Evolutionary conservation across 2,329 filamentous ascomycete genomes (phyloP).

Genomic region (Fusarium sp.): DNA sequence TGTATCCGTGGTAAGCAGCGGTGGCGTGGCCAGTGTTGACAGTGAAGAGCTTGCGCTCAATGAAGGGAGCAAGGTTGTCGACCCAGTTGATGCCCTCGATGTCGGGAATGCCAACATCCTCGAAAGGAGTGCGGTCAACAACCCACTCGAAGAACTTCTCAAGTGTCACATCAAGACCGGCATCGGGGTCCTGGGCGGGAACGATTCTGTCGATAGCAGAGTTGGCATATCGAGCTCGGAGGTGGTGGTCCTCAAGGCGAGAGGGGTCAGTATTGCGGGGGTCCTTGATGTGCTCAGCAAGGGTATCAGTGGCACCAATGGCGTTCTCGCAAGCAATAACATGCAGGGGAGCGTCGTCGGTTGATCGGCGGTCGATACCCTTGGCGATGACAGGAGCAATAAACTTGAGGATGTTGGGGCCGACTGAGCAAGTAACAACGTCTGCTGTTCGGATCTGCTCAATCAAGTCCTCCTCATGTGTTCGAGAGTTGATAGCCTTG

Average conservation of each 20-base stretch:
- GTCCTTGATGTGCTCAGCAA: slow-evolving; percentile 84
- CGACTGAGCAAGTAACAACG: slow-evolving; percentile 95
- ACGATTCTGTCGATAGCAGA: slow-evolving; percentile 99
- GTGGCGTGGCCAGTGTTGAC: slow-evolving; percentile 99
- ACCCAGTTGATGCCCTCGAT: slow-evolving; percentile 96
- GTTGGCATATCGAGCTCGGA: slow-evolving; percentile 92
- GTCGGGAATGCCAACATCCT: slow-evolving; percentile 73
- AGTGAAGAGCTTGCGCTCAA: slow-evolving; percentile 99
- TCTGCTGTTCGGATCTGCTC: slow-evolving; percentile 90
- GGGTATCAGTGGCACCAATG: slow-evolving; percentile 92
- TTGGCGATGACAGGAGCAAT: slow-evolving; percentile 96
- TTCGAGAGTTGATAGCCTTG: slow-evolving; percentile 95
- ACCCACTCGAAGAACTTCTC: slow-evolving; percentile 99
- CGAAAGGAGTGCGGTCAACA: slow-evolving; percentile 89
- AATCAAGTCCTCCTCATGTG: slow-evolving; percentile 84
- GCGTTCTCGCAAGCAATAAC: slow-evolving; percentile 99
- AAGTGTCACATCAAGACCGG: slow-evolving; percentile 91
- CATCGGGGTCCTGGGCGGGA: slow-evolving; percentile 84
- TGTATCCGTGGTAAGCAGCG: slow-evolving; percentile 94
- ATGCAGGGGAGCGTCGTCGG: slow-evolving; percentile 76
- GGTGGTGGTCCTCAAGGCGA: slow-evolving; percentile 76
- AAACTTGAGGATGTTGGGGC: slow-evolving; percentile 95
- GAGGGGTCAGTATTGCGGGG: slow-evolving; percentile 78
- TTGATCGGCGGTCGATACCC: slow-evolving; percentile 85
- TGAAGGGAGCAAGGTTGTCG: slow-evolving; percentile 90